Base-by-base conservation (phyloP, 2,329 filamentous ascomycete species). In the Akanthomyces uredinophilus region DNA sequence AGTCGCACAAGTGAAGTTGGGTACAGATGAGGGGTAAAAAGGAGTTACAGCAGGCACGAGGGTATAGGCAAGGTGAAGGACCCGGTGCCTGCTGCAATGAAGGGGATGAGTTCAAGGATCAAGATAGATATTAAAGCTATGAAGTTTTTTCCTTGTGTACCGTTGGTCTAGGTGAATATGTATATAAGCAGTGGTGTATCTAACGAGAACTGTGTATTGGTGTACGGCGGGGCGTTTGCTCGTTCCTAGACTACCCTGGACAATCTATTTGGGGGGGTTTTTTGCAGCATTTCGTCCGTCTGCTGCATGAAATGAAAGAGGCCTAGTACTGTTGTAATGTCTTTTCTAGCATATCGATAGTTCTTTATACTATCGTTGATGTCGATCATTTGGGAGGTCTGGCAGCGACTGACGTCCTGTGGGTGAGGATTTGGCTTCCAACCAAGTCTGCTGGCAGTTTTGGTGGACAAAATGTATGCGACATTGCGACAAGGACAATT, bases 41-140 rank as follows among this genome's bases (percentile, higher is more conserved):
- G 41, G 1, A 44, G 41, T 24, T 52, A n/a, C 29, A 52, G 51
- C 35, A 39, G 35, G 51, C 51, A 47, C 22, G 51, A 27, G 35
- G 22, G 16, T 39, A 41, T 54, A 7, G 4, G 6, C 7, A 35
- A 18, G 14, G 20, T 8, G n/a, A 18, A 52, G n/a, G 14, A 39
- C 54, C 54, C 32, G 32, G 54, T 57, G 54, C 54, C 54, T 57
- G 54, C 54, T 57, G 54, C 43, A 57, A 14, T 47, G 44, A 14
- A 47, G 14, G n/a, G 13, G n/a, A n/a, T 44, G 53, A 29, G 39
- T 39, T 29, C 35, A 16, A n/a, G 6, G 39, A 2, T 37, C 7
- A 35, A 35, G 32, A 35, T 39, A 32, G 6, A 14, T 22, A 3
- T 0, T 7, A 3, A 16, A 27, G 22, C 29, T 20, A 29, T 53